A percentile compares a stretch with the other conserved stretches of the same genome.
Conservation (phyloP, 1,284 basidiomycete genomes). For the Caloboletus inedulis region DNA sequence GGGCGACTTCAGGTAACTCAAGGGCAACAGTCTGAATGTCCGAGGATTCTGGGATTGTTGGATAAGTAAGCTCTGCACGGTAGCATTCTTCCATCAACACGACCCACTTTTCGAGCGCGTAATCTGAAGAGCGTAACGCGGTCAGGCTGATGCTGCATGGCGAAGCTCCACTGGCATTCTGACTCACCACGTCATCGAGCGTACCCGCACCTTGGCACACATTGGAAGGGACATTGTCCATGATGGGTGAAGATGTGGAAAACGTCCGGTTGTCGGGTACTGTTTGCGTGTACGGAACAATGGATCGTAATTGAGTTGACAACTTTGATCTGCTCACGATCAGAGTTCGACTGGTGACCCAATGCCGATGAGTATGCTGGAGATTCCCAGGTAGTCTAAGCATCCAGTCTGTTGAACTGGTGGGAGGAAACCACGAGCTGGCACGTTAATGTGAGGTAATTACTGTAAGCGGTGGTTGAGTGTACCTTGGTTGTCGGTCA, state of each 20-base stretch:
- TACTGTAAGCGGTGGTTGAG: not conserved
- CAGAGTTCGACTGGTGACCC: not conserved
- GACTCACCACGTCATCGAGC: conserved; percentile 25
- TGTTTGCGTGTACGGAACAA: not conserved
- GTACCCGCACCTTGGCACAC: conserved; percentile 1
- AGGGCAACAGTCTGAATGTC: conserved; percentile 16
- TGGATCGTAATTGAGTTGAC: not conserved
- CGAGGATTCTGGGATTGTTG: conserved; percentile 15
- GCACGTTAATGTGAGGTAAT: not conserved
- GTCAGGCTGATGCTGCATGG: conserved; percentile 1
- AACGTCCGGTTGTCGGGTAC: not conserved
- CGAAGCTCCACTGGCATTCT: not conserved
- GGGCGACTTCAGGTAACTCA: conserved; percentile 28
- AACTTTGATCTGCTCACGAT: conserved; percentile 2
- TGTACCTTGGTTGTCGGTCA: too few species aligned
- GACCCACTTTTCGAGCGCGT: conserved; percentile 23
- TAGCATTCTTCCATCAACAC: not conserved
- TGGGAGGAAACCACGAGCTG: not conserved
- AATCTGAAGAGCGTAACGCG: conserved; percentile 8
- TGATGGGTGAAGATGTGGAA: conserved; percentile 1
- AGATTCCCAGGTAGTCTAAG: conserved; percentile 1
- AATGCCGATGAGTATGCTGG: not conserved
- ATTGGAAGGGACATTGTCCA: conserved; percentile 5
- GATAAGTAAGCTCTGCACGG: not conserved
- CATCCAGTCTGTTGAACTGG: conserved; percentile 10